Evolutionary conservation across 257 asterid species (phyloP), one percentile per base, ranked within the genome.

Genomic region (Penstemon davidsonii): DNA sequence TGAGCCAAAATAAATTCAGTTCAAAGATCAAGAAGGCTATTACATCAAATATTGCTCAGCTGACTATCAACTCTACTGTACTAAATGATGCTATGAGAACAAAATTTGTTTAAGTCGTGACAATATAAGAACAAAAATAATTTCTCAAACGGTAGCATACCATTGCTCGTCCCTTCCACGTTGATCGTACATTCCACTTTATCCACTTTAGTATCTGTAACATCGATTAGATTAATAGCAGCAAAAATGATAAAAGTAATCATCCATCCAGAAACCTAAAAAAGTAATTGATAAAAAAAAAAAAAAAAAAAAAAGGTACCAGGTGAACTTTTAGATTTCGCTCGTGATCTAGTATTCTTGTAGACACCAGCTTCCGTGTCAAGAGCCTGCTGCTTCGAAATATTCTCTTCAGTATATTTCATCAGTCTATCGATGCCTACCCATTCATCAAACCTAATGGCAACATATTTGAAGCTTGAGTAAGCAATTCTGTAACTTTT

Each of bases 371-470:
- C 86, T 78, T 87, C 88, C 89, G 87, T 86, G 77, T 87, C 96
- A 72, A 94, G 89, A 66, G 79, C 81, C 80, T 79, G 84, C 79
- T 87, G 96, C 88, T 88, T 91, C 85, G 68, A 39, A 36, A 84
- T 81, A 67, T 88, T 94, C 76, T 91, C 96, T 72, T 82, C 86
- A 44, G 88, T 87, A 82, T 68, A 68, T 78, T 94, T 94, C 91
- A 94, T 75, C 89, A 94, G 63, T 68, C 97, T 96, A 67, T 83
- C 90, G 64, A 74, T 74, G 66, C 88, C 89, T 69, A 94, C 97
- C 97, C 97, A 94, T 79, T 91, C 99, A 80, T 94, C 99, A 96
- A 96, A 94, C 78, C 99, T 94, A 25, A 80, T 74, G 80, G 64
- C 64, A 79, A 77, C 68, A 73, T 55, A 72, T 75, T 69, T 12